phyloP scores from a whole-genome alignment of 2,329 filamentous ascomycete genomes.

The Colletotrichum horii region DNA sequence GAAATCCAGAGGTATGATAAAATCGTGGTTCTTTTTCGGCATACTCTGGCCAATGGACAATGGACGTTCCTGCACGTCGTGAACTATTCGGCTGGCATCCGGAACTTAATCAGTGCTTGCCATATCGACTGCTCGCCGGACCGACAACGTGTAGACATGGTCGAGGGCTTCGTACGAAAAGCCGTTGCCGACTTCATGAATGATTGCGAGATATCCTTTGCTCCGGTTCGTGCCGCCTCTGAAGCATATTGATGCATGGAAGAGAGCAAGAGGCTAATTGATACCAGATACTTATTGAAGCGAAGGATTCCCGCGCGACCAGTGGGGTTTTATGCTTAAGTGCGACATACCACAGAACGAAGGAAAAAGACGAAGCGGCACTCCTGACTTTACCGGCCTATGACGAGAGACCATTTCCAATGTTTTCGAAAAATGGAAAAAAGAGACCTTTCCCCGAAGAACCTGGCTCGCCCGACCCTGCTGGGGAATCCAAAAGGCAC shows the following conservation, averaged over 20 bases:
- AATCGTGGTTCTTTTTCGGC: neutral
- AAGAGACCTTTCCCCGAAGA: neutral
- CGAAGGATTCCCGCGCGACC: fast-evolving
- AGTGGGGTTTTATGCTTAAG: neutral
- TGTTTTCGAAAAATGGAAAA: neutral
- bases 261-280: neutral
- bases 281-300: neutral
- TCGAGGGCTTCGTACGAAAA: neutral
- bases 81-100: neutral
- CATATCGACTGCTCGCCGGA: neutral
- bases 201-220: fast-evolving
- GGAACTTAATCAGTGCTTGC: neutral
- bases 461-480: neutral
- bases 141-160: fast-evolving
- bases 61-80: neutral
- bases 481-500: neutral
- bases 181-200: neutral
- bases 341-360: neutral
- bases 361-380: neutral
- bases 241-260: neutral
- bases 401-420: neutral
- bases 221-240: neutral
- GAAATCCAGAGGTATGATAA: neutral
- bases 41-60: neutral
- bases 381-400: neutral